These are phyloP conservation scores for Agrocybe pediades DNA, from an alignment of 768 basidiomycete genomes.

Conservation along the genomic window DNA sequence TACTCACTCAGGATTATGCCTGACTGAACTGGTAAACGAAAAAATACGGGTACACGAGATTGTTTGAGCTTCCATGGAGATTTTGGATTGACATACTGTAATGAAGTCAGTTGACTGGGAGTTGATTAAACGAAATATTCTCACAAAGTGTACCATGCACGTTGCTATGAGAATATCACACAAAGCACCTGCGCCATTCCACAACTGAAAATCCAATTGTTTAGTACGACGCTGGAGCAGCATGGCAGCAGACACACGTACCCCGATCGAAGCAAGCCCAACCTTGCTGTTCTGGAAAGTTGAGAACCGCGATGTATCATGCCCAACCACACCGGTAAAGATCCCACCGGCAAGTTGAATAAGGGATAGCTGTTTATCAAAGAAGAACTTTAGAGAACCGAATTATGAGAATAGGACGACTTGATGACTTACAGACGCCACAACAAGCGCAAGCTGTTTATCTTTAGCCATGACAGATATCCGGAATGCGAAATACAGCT, in stretches of 20 bases:
- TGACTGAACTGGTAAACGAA: slow-evolving; percentile 6
- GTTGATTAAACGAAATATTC: neutral
- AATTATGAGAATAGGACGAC: neutral
- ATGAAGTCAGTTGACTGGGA: neutral
- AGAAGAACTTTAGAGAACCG: neutral
- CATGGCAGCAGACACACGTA: too few relatives aligned
- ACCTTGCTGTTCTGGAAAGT: slow-evolving; percentile 2
- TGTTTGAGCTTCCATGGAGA: slow-evolving; percentile 4
- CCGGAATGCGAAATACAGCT: slow-evolving; percentile 5
- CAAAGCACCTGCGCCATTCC: slow-evolving; percentile 10
- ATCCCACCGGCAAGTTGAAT: slow-evolving; percentile 7
- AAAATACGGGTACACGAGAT: neutral
- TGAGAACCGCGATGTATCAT: slow-evolving; percentile 2
- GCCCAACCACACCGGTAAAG: slow-evolving; percentile 6
- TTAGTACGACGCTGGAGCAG: too few relatives aligned
- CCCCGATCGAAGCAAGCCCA: slow-evolving; percentile 1
- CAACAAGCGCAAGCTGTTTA: slow-evolving; percentile 2
- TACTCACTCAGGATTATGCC: slow-evolving; percentile 5
- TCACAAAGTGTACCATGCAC: slow-evolving; percentile 9
- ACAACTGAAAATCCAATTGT: slow-evolving; percentile 1
- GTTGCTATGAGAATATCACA: slow-evolving; percentile 9
- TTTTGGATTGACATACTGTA: slow-evolving; percentile 6
- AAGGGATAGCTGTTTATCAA: slow-evolving; percentile 3
- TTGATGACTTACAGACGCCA: neutral
- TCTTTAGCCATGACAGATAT: slow-evolving; percentile 9